A percentile compares a stretch with the other conserved stretches of the same genome.
Conservation (phyloP, 2,329 filamentous ascomycete genomes). For the Ceratocystis smalleyi region DNA sequence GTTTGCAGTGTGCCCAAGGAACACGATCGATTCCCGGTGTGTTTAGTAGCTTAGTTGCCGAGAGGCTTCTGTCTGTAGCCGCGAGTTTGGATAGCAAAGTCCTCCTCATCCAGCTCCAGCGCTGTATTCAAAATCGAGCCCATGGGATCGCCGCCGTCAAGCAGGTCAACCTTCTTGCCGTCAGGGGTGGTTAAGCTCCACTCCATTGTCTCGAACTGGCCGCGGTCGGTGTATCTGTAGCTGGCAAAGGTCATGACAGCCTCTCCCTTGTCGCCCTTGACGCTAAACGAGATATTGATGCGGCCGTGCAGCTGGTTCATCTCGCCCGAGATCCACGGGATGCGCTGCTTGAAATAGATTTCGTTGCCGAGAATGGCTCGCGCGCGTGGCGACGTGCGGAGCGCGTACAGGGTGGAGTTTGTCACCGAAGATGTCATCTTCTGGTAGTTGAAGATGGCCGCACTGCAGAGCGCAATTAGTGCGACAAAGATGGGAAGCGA, state of each 20-base stretch:
- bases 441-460: constrained; percentile 99
- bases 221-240: constrained; percentile 44
- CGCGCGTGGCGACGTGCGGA: constrained; percentile 63
- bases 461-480: constrained; percentile 52
- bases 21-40: too few relatives aligned
- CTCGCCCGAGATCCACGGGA: constrained; percentile 71
- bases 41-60: neutral
- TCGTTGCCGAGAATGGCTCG: constrained; percentile 71
- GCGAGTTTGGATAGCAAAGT: constrained; percentile 28
- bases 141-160: constrained; percentile 60
- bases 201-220: constrained; percentile 69
- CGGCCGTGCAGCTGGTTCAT: constrained; percentile 87
- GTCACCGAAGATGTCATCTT: constrained; percentile 78
- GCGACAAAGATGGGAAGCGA: constrained; percentile 69
- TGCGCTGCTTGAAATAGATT: constrained; percentile 63
- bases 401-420: constrained; percentile 76
- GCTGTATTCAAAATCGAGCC: constrained; percentile 31
- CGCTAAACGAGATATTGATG: constrained; percentile 75
- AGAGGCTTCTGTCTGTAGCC: constrained; percentile 36
- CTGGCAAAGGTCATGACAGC: constrained; percentile 72
- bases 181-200: constrained; percentile 67
- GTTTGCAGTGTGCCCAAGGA: too few relatives aligned
- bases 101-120: constrained; percentile 25
- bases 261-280: constrained; percentile 57
- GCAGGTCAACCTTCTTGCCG: constrained; percentile 49